phyloP scores from a whole-genome alignment of 1,284 basidiomycete genomes.

The Fomes fomentarius region DNA sequence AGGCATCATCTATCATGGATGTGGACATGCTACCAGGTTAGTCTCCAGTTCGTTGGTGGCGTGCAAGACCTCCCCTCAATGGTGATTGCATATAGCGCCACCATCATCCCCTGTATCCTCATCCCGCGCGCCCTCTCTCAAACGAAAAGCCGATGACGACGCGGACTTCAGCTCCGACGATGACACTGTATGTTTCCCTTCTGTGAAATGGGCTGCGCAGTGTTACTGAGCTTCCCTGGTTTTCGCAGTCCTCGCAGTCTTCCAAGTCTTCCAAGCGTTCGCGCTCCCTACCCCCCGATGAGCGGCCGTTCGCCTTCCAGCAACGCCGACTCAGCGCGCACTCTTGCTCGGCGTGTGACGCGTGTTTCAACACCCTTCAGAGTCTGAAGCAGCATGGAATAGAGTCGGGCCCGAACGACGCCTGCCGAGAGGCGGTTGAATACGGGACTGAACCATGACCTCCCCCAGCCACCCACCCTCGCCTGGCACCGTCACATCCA shows the following conservation, averaged over 20 bases:
- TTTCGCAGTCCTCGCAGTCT: constrained; percentile 35
- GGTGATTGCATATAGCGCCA: constrained; percentile 18
- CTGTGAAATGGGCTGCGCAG: constrained; percentile 8
- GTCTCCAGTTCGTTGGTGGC: constrained; percentile 16
- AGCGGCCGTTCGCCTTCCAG: constrained; percentile 22
- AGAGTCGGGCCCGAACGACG: constrained; percentile 56
- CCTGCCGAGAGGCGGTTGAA: constrained; percentile 70
- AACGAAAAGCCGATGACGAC: constrained; percentile 47
- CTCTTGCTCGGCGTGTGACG: constrained; percentile 72
- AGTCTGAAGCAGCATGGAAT: constrained; percentile 61
- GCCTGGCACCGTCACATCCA: not conserved
- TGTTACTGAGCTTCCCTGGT: not conserved
- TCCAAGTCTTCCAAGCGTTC: constrained; percentile 51
- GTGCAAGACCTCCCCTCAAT: constrained; percentile 10
- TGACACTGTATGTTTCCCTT: constrained; percentile 47
- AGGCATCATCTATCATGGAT: constrained; percentile 23
- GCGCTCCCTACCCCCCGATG: constrained; percentile 23
- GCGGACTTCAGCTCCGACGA: constrained; percentile 43
- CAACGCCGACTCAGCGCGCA: constrained; percentile 35
- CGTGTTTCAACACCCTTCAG: constrained; percentile 58
- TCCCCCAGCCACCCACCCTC: not conserved
- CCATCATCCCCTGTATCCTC: constrained; percentile 22
- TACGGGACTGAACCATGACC: constrained; percentile 64
- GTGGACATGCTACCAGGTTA: constrained; percentile 23
- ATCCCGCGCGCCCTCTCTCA: constrained; percentile 33